A percentile compares a stretch with the other conserved stretches of the same genome.
Conservation (phyloP, 179 eudicot species). For the Dionaea muscipula region DNA sequence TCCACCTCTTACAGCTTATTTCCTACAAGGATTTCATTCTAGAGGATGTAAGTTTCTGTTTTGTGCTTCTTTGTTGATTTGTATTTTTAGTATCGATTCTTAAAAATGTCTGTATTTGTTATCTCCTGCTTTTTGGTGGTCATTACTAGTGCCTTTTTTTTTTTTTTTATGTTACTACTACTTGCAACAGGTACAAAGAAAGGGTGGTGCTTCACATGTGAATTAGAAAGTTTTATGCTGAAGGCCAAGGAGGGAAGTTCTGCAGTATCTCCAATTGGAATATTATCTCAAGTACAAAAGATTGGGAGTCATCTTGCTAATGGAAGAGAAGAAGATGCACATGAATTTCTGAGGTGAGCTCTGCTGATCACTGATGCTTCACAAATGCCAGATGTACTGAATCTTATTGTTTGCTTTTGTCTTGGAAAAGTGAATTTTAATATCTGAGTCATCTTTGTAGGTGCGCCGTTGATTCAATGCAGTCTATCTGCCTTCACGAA, state of each 20-base stretch:
- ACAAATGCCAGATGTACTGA: no score
- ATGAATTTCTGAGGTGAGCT: slow-evolving; percentile 75
- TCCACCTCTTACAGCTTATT: slow-evolving; percentile 75
- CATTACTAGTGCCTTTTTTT: not conserved
- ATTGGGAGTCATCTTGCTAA: slow-evolving; percentile 56
- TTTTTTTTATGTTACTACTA: slow-evolving; percentile 1
- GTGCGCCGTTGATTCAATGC: slow-evolving; percentile 75
- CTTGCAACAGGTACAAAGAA: slow-evolving; percentile 40
- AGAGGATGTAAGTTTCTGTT: slow-evolving; percentile 69
- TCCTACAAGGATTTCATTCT: slow-evolving; percentile 79
- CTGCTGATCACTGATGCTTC: no score
- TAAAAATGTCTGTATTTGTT: not conserved
- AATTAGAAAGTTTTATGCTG: slow-evolving; percentile 50
- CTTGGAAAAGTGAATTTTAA: not conserved
- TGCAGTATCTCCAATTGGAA: slow-evolving; percentile 49
- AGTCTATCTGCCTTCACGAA: slow-evolving; percentile 61
- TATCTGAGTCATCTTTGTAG: slow-evolving; percentile 22
- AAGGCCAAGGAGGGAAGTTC: slow-evolving; percentile 43
- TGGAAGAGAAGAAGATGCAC: slow-evolving; percentile 93
- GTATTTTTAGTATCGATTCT: no score
- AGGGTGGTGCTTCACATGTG: slow-evolving; percentile 89
- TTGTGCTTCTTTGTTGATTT: no score
- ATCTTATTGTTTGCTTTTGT: not conserved
- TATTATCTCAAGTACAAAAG: slow-evolving; percentile 58
- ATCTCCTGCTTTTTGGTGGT: not conserved